Evolutionary conservation across 192 early-diverging fungal genomes (phyloP).

Genomic region (Coemansia sp.): DNA sequence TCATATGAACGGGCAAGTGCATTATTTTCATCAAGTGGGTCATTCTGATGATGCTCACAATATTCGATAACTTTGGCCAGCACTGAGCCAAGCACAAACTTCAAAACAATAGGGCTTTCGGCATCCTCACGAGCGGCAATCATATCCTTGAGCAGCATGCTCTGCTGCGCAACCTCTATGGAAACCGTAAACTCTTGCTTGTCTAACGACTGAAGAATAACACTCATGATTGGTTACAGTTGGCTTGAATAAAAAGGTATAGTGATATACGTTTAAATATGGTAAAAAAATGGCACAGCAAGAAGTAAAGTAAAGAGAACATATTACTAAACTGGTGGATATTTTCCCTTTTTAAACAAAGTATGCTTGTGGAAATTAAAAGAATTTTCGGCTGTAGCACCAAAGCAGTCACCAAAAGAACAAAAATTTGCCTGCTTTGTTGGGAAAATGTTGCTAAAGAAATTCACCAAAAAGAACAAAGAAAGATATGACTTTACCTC

Average conservation of each 20-base stretch:
- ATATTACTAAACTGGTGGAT: too few relatives aligned
- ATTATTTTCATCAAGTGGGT: constrained; percentile 58
- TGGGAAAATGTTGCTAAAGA: too few relatives aligned
- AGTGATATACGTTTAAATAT: background rate
- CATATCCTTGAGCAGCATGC: constrained; percentile 77
- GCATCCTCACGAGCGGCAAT: constrained; percentile 72
- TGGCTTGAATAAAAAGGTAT: background rate
- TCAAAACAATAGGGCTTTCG: constrained; percentile 70
- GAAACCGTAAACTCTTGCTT: constrained; percentile 62
- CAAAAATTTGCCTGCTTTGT: background rate
- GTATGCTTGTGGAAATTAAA: too few relatives aligned
- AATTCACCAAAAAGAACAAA: too few relatives aligned
- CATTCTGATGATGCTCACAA: constrained; percentile 74
- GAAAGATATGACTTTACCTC: too few relatives aligned
- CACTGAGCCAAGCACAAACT: constrained; percentile 70
- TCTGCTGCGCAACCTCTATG: constrained; percentile 67
- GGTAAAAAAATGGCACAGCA: too few relatives aligned
- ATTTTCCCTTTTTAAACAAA: too few relatives aligned
- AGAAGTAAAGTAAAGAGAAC: too few relatives aligned
- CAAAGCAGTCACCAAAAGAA: background rate
- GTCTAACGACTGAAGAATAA: constrained; percentile 65
- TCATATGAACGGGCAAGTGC: constrained; percentile 64
- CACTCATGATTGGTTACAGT: background rate
- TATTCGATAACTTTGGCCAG: constrained; percentile 83
- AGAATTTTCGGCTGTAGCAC: background rate